Base-by-base conservation (phyloP, 1,284 basidiomycete species). In the Rhodotorula sp. region DNA sequence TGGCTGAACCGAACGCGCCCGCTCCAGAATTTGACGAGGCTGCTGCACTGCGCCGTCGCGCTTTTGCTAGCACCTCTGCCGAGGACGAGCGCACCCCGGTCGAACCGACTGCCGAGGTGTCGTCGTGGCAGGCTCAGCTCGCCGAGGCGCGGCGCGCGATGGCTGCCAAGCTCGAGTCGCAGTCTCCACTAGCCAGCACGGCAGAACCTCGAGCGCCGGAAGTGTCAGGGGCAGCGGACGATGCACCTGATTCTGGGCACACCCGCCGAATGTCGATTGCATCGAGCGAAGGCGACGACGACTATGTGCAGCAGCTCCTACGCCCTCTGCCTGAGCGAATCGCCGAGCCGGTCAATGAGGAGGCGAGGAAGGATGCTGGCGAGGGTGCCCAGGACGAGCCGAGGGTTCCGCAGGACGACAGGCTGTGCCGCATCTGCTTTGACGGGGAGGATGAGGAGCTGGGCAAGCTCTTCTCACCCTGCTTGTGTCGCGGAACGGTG, bases 371-470 rank as follows among this genome's bases (percentile, higher is more conserved):
- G 16, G 17, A 34, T 27, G 53, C 17, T 27, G 53, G 10, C 53
- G 14, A 16, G 3, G 25, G 16, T 17, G 17, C 12, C 14, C 12
- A 16, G 14, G 53, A 17, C 16, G 34, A n/a, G 44, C 17, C 12
- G 55, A 49, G 23, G 54, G 5, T 21, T 2, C 17, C 25, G 41
- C 61, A 52, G 10, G 65, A 70, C 25, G 58, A 63, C 3, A 49
- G 25, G 45, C 48, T 63, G n/a, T 75, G 74, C 34, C 52, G 74
- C 46, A 73, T 75, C 53, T 75, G 74, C 44, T 75, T 75, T 44
- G 66, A 50, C 16, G 68, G 68, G 0, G 64, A 61, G 7, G 74
- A 75, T 53, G 71, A 73, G 21, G 64, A 69, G 46, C 42, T 65
- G 23, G 69, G 68, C 9, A 64, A 61, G n/a, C 59, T 75, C 12